These are phyloP conservation scores for Penicillium hordei DNA, from an alignment of 2,329 filamentous ascomycete species.

Conservation along the genomic window DNA sequence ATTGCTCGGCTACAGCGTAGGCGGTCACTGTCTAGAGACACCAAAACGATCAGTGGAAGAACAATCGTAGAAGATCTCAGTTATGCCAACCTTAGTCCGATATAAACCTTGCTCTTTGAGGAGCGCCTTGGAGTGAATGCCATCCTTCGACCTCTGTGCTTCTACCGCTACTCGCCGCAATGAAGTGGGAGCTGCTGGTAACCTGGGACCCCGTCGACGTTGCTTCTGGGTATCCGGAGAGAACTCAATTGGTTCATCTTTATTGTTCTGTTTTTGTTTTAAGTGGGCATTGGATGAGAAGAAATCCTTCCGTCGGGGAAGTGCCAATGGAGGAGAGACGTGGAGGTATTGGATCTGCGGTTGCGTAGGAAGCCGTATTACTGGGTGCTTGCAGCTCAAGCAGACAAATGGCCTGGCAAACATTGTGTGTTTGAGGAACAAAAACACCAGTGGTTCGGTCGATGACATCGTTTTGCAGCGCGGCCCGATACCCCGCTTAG, in stretches of 20 bases:
- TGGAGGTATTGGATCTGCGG: conserved; percentile 38
- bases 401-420: conserved; percentile 35
- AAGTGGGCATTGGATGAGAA: conserved; percentile 65
- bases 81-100: conserved; percentile 37
- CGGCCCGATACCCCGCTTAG: conserved; percentile 21
- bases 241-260: conserved; percentile 17
- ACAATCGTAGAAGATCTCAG: neutral
- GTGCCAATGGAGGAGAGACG: conserved; percentile 35
- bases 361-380: conserved; percentile 26
- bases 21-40: conserved; percentile 56
- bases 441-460: neutral
- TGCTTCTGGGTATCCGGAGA: conserved; percentile 32
- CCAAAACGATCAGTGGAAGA: conserved; percentile 6
- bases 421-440: conserved; percentile 23
- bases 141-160: conserved; percentile 65
- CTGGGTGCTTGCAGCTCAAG: conserved; percentile 33
- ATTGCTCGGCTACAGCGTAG: conserved; percentile 67
- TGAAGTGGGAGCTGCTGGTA: conserved; percentile 65
- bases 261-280: conserved; percentile 38
- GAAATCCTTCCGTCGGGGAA: conserved; percentile 59
- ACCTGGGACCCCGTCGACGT: conserved; percentile 52
- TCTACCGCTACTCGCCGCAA: conserved; percentile 82
- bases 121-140: conserved; percentile 50
- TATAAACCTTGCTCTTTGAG: conserved; percentile 37
- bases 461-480: conserved; percentile 18